phyloP scores from a whole-genome alignment of 257 asterid genomes.

The Petrea volubilis region DNA sequence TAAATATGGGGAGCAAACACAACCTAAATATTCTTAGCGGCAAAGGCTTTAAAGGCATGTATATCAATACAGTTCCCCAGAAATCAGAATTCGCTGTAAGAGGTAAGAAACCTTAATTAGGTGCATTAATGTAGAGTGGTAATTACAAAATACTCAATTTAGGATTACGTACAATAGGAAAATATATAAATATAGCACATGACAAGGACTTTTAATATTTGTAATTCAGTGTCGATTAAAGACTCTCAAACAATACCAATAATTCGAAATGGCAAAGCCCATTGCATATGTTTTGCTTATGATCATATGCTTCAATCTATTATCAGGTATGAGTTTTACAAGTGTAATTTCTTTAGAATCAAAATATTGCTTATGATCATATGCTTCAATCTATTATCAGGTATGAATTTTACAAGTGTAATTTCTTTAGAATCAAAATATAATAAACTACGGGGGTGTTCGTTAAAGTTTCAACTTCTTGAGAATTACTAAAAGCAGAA shows the following conservation, averaged over 20 bases:
- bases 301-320: background rate
- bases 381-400: background rate
- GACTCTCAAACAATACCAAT: background rate
- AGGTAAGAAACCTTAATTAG: too few relatives aligned
- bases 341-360: background rate
- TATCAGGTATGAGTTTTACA: background rate
- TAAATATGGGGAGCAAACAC: too few relatives aligned
- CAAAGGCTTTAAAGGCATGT: too few relatives aligned
- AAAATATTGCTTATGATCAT: background rate
- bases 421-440: background rate
- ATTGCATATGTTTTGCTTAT: background rate
- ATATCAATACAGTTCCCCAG: too few relatives aligned
- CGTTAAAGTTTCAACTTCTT: too few relatives aligned
- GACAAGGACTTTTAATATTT: background rate
- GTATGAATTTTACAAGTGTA: background rate
- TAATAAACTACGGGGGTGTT: too few relatives aligned
- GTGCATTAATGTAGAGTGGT: too few relatives aligned
- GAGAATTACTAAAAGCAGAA: too few relatives aligned
- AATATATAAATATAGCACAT: background rate
- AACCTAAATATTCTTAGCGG: too few relatives aligned
- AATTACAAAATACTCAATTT: background rate
- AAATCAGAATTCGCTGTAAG: too few relatives aligned
- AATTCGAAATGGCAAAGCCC: background rate
- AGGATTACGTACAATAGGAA: background rate
- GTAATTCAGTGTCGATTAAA: background rate